Evolutionary conservation across 192 early-diverging fungal genomes (phyloP).

Genomic region (Lunasporangiospora selenospora): DNA sequence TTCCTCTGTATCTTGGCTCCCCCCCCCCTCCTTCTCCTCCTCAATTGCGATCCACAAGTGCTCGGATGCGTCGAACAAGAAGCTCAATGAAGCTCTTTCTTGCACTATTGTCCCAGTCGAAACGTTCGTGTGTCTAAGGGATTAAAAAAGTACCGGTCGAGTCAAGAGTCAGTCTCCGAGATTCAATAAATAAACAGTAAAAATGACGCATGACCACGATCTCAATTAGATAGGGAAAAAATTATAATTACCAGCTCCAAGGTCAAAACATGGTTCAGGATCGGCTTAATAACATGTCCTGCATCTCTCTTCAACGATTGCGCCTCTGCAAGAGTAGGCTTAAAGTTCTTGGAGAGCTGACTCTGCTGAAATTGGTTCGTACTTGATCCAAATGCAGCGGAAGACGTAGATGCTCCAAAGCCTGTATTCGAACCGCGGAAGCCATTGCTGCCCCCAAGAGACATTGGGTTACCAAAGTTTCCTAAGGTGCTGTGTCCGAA

Average conservation of each 20-base stretch:
- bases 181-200: neutral
- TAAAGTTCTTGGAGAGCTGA: constrained; percentile 41
- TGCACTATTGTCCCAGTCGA: constrained; percentile 25
- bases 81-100: constrained; percentile 43
- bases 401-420: no score
- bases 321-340: constrained; percentile 37
- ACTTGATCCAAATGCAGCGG: neutral
- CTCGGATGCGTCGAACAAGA: constrained; percentile 17
- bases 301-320: constrained; percentile 45
- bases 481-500: constrained; percentile 33
- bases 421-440: no score
- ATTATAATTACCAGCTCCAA: constrained; percentile 30
- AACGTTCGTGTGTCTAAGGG: constrained; percentile 20
- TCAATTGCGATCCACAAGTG: constrained; percentile 28
- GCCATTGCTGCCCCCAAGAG: no score
- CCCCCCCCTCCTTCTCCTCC: no score
- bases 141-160: neutral
- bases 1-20: no score
- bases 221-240: neutral
- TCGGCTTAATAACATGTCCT: constrained; percentile 28
- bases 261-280: constrained; percentile 20
- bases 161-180: neutral
- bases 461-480: no score
- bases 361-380: constrained; percentile 10
- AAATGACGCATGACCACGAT: neutral